These are phyloP conservation scores for Parathielavia hyrcaniae DNA, from an alignment of 495 filamentous ascomycete species.

Conservation along the genomic window DNA sequence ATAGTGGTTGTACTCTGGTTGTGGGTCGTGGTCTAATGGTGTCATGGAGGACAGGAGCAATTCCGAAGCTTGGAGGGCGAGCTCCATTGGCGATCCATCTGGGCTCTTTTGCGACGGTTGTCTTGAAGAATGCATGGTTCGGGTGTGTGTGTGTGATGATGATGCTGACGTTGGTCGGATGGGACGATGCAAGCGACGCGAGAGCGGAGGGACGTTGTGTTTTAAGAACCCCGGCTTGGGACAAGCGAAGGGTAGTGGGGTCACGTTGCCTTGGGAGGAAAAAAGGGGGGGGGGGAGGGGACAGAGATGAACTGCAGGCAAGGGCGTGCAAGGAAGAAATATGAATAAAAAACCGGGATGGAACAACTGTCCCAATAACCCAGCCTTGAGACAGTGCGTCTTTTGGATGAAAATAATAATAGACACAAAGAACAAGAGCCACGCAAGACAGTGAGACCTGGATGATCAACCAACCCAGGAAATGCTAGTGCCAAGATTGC, in stretches of 20 bases:
- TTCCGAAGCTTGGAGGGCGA: constrained; percentile 1
- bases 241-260: background rate
- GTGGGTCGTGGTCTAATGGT: background rate
- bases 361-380: background rate
- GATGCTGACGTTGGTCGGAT: background rate
- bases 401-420: background rate
- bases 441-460: background rate
- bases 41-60: background rate
- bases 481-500: too few species aligned
- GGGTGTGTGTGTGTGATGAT: background rate
- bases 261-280: too few species aligned
- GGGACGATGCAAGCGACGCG: background rate
- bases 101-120: background rate
- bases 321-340: background rate
- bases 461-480: background rate
- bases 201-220: background rate
- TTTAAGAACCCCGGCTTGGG: background rate
- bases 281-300: too few species aligned
- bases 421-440: background rate
- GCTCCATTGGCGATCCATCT: background rate
- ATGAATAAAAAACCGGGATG: background rate
- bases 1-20: background rate
- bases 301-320: background rate
- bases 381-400: background rate
- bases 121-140: background rate